Evolutionary conservation across 1,284 basidiomycete species (phyloP).

Genomic region (Ceratobasidium sp.): DNA sequence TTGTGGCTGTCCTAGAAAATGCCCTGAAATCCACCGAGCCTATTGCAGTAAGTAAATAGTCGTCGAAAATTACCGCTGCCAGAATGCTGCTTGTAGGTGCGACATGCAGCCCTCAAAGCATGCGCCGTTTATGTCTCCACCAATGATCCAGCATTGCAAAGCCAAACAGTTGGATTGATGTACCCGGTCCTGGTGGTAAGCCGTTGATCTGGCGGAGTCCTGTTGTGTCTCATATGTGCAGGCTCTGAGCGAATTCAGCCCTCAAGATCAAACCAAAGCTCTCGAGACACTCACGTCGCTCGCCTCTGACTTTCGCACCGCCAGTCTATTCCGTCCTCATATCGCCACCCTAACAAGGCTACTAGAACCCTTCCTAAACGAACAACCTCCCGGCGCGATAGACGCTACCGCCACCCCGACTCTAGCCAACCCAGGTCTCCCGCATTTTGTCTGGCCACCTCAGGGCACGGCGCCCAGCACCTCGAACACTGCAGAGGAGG

Average conservation of each 20-base stretch:
- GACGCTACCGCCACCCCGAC: conserved; percentile 63
- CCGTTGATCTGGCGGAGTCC: background rate
- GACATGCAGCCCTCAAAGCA: conserved; percentile 65
- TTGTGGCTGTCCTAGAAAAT: conserved; percentile 65
- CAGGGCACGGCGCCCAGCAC: background rate
- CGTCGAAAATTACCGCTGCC: background rate
- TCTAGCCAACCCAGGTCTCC: conserved; percentile 54
- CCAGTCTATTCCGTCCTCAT: conserved; percentile 66
- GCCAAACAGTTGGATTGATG: conserved; percentile 63
- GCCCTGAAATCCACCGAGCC: conserved; percentile 68
- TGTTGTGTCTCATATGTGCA: background rate
- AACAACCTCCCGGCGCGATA: background rate
- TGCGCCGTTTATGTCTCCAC: conserved; percentile 67
- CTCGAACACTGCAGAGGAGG: conserved; percentile 36
- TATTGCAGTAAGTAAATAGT: conserved; percentile 58
- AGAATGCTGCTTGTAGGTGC: conserved; percentile 53
- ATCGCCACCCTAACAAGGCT: conserved; percentile 49
- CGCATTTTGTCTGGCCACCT: conserved; percentile 42
- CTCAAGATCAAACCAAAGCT: conserved; percentile 19
- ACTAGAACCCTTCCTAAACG: conserved; percentile 25
- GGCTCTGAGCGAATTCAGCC: conserved; percentile 28
- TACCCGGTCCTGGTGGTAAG: conserved; percentile 65
- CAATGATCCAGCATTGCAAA: conserved; percentile 61
- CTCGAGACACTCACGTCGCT: conserved; percentile 69
- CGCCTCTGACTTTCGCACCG: conserved; percentile 52